Percentiles rank a stretch among this genome's conserved stretches.
phyloP scores from a whole-genome alignment of 371 early-diverging fungal species.

The Mycotypha africana region DNA sequence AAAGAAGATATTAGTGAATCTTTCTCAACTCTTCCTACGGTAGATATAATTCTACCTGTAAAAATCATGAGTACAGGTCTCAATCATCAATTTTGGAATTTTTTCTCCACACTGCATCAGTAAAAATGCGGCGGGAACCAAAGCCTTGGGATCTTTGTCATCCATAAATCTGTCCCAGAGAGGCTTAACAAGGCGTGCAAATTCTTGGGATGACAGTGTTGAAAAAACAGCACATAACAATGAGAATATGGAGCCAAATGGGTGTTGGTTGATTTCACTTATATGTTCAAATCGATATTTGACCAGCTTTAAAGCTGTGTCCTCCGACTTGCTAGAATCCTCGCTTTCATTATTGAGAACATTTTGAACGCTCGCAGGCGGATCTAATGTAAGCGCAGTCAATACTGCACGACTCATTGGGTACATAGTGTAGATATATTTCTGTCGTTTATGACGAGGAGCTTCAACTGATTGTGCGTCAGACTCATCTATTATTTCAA shows the following conservation, averaged over 20 bases:
- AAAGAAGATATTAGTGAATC: neutral
- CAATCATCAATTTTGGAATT: constrained; percentile 42
- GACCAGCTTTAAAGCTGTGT: constrained; percentile 18
- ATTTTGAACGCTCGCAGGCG: constrained; percentile 8
- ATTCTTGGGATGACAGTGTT: constrained; percentile 42
- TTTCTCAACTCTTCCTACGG: neutral
- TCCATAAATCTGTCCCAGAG: constrained; percentile 53
- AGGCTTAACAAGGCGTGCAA: constrained; percentile 33
- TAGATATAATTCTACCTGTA: constrained; percentile 37
- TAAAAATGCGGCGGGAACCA: constrained; percentile 52
- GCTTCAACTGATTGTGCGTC: neutral
- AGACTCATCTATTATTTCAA: no score
- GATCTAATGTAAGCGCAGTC: constrained; percentile 17
- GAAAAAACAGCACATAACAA: constrained; percentile 54
- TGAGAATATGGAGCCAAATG: constrained; percentile 49
- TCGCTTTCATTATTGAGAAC: neutral
- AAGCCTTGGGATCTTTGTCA: constrained; percentile 38
- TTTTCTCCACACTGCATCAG: constrained; percentile 62
- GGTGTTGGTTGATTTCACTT: constrained; percentile 42
- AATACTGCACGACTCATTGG: constrained; percentile 12
- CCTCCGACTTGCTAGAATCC: neutral
- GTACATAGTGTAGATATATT: constrained; percentile 7
- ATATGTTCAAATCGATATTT: constrained; percentile 38
- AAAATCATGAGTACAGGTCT: constrained; percentile 36
- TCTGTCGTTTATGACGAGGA: constrained; percentile 8